Evolutionary conservation across 75 land plant genomes (phyloP), one percentile per base, ranked within the genome.

Genomic region (Pseudotsuga menziesii): DNA sequence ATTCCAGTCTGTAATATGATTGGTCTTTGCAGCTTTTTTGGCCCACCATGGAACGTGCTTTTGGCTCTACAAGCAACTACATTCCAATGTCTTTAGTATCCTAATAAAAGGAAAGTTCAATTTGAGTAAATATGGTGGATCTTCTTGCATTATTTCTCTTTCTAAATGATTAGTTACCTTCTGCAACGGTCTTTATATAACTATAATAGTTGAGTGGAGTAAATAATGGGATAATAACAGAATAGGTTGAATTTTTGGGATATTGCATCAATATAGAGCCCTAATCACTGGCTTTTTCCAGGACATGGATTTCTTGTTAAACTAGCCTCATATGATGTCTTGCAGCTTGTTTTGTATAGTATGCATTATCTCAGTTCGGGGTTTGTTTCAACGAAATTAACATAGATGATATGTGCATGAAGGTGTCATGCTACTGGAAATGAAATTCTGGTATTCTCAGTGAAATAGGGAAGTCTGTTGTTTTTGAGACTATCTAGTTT

Each of bases 61-160:
- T 69, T 69, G 72, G 48, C 48, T 69, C 22, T 7, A 69, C n/a
- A 41, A 36, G 48, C 72, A 66, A 36, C 48, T 66, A 36, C 39
- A 69, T 36, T 69, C 12, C 39, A 41, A 20, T 35, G 23, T 69
- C 12, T 29, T 41, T n/a, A 69, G 48, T 36, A 19, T 35, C 22
- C 2, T n/a, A n/a, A 41, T 69, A 17, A 0, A 19, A 32, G 71
- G n/a, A 11, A 16, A 64, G 32, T 4, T 4, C 19, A 0, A 32
- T 64, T 69, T 41, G 17, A 36, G 4, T 20, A 17, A 41, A 41
- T 36, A 69, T 48, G 54, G 52, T n/a, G 25, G 13, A n/a, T 4
- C 8, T 41, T 20, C 20, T 6, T 4, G 41, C 72, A 39, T 69
- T 39, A 36, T 36, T 69, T 69, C 4, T 69, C 8, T 20, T 41